Percentiles rank a stretch among this genome's conserved stretches.
These are phyloP conservation scores for Datisca glomerata DNA, from an alignment of 306 rosid species.

Conservation along the genomic window DNA sequence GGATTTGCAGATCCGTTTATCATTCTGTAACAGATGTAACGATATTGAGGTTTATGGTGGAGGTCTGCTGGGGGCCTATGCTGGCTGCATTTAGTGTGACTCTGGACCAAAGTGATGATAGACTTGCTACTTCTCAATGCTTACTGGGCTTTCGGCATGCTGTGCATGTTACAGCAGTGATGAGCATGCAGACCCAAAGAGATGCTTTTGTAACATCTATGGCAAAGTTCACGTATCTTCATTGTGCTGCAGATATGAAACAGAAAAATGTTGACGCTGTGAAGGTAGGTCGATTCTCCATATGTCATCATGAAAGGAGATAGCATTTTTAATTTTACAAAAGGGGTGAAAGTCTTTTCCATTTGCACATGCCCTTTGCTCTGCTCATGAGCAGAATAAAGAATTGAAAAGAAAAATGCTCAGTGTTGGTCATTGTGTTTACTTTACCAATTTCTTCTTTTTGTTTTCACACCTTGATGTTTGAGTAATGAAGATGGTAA, in stretches of 20 bases:
- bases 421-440: too few species aligned
- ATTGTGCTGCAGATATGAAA: conserved; percentile 97
- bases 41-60: conserved; percentile 96
- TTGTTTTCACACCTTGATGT: too few species aligned
- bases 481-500: too few species aligned
- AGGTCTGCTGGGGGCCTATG: conserved; percentile 99
- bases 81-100: conserved; percentile 98
- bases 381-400: too few species aligned
- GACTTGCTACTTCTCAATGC: conserved; percentile 82
- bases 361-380: too few species aligned
- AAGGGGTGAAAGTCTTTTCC: not conserved
- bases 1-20: conserved; percentile 68
- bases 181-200: conserved; percentile 99
- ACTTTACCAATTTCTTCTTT: too few species aligned
- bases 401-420: too few species aligned
- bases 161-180: conserved; percentile 84
- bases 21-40: conserved; percentile 86
- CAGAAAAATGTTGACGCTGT: conserved; percentile 99
- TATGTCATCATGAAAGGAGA: not conserved
- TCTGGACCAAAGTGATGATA: conserved; percentile 96
- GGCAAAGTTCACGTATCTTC: conserved; percentile 94
- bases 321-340: not conserved
- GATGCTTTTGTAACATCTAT: conserved; percentile 97
- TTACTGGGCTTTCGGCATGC: conserved; percentile 88
- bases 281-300: conserved; percentile 54